Conservation (phyloP, 768 basidiomycete species). For the Lepiota subincarnata region DNA sequence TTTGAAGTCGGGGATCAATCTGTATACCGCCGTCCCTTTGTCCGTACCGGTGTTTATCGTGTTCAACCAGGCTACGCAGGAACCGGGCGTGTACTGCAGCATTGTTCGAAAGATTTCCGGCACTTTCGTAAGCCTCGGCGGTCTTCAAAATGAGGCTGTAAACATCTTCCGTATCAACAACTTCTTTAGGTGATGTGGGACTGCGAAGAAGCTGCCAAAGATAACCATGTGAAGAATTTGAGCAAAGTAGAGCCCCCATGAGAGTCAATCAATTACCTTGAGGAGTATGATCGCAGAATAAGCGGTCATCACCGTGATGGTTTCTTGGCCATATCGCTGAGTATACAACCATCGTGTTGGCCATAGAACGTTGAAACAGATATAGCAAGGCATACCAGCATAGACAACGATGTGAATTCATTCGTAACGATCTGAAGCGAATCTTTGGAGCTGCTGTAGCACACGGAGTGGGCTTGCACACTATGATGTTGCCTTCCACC, state of each 20-base stretch:
- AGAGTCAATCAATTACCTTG: constrained; percentile 40
- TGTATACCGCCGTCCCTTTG: constrained; percentile 37
- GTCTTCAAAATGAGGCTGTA: constrained; percentile 62
- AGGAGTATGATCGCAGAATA: constrained; percentile 80
- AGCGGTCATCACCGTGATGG: constrained; percentile 81
- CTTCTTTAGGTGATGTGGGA: constrained; percentile 49
- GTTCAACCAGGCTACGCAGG: constrained; percentile 61
- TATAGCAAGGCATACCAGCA: constrained; percentile 50
- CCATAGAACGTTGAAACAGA: not conserved
- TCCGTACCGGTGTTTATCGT: constrained; percentile 56
- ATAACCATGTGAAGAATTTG: constrained; percentile 6
- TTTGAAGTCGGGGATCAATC: constrained; percentile 54
- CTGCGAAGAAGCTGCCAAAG: constrained; percentile 61
- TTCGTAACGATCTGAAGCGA: constrained; percentile 67
- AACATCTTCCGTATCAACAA: constrained; percentile 63
- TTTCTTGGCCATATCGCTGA: constrained; percentile 83
- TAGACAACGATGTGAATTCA: constrained; percentile 69
- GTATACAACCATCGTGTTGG: constrained; percentile 13
- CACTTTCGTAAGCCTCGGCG: constrained; percentile 76
- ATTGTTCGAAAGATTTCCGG: constrained; percentile 57
- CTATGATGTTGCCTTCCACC: constrained; percentile 57
- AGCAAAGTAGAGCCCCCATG: not conserved
- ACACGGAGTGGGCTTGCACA: constrained; percentile 62
- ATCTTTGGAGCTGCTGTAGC: constrained; percentile 71
- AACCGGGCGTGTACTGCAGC: constrained; percentile 81